These are phyloP conservation scores for Lasiodiplodia sp. DNA, from an alignment of 2,329 filamentous ascomycete species.

Conservation along the genomic window DNA sequence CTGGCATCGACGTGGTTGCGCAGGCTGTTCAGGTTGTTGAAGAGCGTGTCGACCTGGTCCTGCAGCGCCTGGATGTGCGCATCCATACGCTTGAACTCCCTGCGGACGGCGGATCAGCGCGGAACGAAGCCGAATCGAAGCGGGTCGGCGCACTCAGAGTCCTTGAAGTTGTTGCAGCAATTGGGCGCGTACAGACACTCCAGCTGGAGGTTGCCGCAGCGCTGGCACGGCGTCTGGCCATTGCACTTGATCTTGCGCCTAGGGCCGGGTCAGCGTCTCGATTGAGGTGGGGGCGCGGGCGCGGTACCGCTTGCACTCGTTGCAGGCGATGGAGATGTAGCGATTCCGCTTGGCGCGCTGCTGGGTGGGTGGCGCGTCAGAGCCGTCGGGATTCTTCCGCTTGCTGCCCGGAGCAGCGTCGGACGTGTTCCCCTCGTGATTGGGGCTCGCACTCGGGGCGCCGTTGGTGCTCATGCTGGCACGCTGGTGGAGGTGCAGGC, in stretches of 20 bases:
- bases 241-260: slow-evolving; percentile 74
- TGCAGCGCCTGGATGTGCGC: slow-evolving; percentile 77
- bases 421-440: slow-evolving; percentile 35
- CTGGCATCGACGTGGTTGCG: slow-evolving; percentile 56
- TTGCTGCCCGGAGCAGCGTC: slow-evolving; percentile 40
- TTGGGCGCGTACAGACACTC: slow-evolving; percentile 72
- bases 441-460: slow-evolving; percentile 45
- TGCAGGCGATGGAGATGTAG: slow-evolving; percentile 73
- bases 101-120: slow-evolving; percentile 36
- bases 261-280: slow-evolving; percentile 60
- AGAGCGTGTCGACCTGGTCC: slow-evolving; percentile 82
- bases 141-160: slow-evolving; percentile 69
- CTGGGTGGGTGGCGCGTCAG: slow-evolving; percentile 43
- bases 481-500: not conserved
- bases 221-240: slow-evolving; percentile 69
- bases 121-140: not conserved
- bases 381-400: slow-evolving; percentile 51
- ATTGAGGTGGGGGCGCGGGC: slow-evolving; percentile 44
- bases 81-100: slow-evolving; percentile 83
- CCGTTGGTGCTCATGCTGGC: slow-evolving; percentile 35
- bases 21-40: slow-evolving; percentile 73
- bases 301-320: slow-evolving; percentile 46
- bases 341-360: slow-evolving; percentile 69
- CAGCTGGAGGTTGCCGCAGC: slow-evolving; percentile 69
- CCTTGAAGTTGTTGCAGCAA: slow-evolving; percentile 84